phyloP scores from a whole-genome alignment of 306 rosid genomes.

The Prunus kanzakura region DNA sequence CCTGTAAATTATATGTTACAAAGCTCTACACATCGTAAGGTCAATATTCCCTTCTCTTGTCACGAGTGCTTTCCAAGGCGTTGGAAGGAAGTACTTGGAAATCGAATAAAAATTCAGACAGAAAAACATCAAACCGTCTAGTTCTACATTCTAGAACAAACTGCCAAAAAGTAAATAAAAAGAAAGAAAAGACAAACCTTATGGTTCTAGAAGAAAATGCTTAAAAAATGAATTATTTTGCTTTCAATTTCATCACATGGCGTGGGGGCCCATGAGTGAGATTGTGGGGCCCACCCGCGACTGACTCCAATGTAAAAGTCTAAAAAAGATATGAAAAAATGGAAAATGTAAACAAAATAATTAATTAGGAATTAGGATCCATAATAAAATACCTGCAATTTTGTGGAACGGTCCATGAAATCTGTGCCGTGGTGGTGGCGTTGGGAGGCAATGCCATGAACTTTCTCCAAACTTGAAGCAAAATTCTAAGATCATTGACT shows the following conservation, averaged over 20 bases:
- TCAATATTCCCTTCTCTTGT: neutral
- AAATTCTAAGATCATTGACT: constrained; percentile 56
- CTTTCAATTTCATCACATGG: too few species aligned
- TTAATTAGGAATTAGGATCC: too few species aligned
- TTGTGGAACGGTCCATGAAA: constrained; percentile 61
- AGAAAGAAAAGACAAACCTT: neutral
- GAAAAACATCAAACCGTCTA: neutral
- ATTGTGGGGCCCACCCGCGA: too few species aligned
- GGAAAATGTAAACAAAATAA: too few species aligned
- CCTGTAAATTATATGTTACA: neutral
- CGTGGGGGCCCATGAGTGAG: too few species aligned
- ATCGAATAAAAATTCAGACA: neutral
- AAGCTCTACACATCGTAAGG: neutral
- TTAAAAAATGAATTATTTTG: too few species aligned
- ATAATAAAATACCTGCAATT: constrained; percentile 54
- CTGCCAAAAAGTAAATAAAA: neutral
- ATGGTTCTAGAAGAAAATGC: neutral
- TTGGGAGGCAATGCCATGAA: constrained; percentile 28
- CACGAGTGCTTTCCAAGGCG: neutral
- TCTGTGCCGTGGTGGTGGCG: neutral
- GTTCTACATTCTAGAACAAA: neutral
- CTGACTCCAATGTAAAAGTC: too few species aligned
- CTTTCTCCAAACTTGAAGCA: constrained; percentile 75
- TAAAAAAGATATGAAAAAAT: too few species aligned
- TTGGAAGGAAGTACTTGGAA: constrained; percentile 2